phyloP scores from a whole-genome alignment of 2,329 filamentous ascomycete species.

The Trichoderma breve region DNA sequence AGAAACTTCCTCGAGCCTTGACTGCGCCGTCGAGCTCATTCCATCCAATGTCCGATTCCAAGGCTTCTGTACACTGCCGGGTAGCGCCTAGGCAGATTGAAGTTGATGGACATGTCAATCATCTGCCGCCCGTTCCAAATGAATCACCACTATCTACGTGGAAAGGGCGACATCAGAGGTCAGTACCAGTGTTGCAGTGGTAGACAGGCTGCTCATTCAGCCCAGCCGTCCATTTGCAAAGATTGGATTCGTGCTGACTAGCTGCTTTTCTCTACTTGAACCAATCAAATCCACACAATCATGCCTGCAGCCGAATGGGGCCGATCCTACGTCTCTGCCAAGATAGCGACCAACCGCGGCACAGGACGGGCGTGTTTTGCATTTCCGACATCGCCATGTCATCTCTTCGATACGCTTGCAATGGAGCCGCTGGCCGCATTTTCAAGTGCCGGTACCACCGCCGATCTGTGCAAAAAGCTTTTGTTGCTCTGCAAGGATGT shows the following conservation, averaged over 20 bases:
- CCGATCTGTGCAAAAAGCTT: neutral
- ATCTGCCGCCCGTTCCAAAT: neutral
- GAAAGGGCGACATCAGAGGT: neutral
- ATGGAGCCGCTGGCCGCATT: neutral
- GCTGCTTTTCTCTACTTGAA: neutral
- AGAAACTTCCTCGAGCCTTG: neutral
- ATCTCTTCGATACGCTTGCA: neutral
- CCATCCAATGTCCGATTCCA: neutral
- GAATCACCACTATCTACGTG: neutral
- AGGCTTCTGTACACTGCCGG: neutral
- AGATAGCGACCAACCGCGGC: neutral
- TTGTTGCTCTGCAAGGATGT: neutral
- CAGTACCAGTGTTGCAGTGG: neutral
- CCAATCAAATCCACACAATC: neutral
- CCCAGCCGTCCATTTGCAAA: neutral
- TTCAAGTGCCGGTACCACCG: neutral
- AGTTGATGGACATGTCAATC: neutral
- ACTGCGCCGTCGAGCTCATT: neutral
- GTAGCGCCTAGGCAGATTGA: neutral
- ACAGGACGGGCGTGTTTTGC: neutral
- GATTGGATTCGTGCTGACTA: no score
- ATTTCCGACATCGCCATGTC: neutral
- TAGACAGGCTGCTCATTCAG: neutral
- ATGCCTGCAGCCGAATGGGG: neutral
- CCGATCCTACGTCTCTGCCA: neutral